Percentiles rank a stretch among this genome's conserved stretches.
Evolutionary conservation across 2,329 filamentous ascomycete genomes (phyloP).

Genomic region (Phialophora tarda): DNA sequence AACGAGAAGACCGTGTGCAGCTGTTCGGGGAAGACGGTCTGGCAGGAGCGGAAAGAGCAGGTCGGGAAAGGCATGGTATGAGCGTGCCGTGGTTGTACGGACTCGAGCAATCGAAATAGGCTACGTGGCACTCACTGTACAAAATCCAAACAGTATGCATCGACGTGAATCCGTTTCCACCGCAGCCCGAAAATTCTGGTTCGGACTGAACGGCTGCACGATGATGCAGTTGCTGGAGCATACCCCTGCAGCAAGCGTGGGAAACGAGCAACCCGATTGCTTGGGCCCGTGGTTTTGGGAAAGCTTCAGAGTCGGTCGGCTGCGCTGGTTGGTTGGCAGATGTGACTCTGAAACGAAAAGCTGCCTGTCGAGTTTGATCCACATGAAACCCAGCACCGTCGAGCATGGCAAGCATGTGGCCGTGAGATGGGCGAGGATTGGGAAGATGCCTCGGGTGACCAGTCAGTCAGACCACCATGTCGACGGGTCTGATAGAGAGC

Average conservation of each 20-base stretch:
- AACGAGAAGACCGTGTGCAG: slow-evolving; percentile 98
- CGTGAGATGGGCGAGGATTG: not conserved
- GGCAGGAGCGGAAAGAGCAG: slow-evolving; percentile 94
- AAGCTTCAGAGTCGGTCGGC: slow-evolving; percentile 8
- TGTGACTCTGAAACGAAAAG: slow-evolving; percentile 29
- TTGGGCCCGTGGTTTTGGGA: slow-evolving; percentile 15
- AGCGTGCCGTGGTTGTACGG: slow-evolving; percentile 40
- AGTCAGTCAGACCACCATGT: slow-evolving; percentile 28
- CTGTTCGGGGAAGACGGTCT: slow-evolving; percentile 96
- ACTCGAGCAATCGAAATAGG: not conserved
- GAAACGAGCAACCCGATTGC: slow-evolving; percentile 22
- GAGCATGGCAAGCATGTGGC: slow-evolving; percentile 7
- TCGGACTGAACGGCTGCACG: slow-evolving; percentile 16
- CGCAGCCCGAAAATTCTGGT: not conserved
- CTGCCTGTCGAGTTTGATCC: slow-evolving; percentile 13
- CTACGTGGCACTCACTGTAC: not conserved
- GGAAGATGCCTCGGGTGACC: slow-evolving; percentile 27
- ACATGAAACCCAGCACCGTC: not conserved
- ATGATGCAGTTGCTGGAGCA: slow-evolving; percentile 27
- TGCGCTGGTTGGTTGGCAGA: slow-evolving; percentile 32
- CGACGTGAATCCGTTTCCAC: not conserved
- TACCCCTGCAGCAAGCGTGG: slow-evolving; percentile 25
- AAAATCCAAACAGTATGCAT: slow-evolving; percentile 1
- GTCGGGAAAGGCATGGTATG: slow-evolving; percentile 87
- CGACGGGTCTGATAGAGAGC: not conserved